These are phyloP conservation scores for Citrullus amarus DNA, from an alignment of 306 rosid genomes.

Conservation along the genomic window DNA sequence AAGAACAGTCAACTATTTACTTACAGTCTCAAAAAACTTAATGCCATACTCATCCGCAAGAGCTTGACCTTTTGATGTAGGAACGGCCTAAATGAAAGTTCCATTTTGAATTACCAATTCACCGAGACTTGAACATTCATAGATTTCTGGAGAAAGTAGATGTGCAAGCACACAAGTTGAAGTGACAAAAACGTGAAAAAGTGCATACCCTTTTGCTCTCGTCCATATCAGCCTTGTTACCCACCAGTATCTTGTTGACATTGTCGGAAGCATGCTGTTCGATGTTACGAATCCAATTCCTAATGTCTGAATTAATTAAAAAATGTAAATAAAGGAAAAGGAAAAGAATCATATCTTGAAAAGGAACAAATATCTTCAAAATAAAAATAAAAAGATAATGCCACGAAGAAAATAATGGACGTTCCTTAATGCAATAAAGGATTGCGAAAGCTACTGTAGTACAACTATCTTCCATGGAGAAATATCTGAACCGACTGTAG, in stretches of 20 bases:
- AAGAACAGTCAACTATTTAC: constrained; percentile 19
- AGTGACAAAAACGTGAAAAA: not conserved
- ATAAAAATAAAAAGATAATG: not conserved
- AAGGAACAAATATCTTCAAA: not conserved
- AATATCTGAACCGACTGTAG: not conserved
- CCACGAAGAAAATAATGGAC: not conserved
- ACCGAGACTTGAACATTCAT: constrained; percentile 7
- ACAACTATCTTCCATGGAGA: not conserved
- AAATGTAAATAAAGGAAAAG: not conserved
- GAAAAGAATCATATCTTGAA: not conserved
- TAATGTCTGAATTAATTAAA: constrained; percentile 38
- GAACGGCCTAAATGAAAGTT: constrained; percentile 56
- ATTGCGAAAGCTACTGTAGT: not conserved
- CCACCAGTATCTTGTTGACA: constrained; percentile 72
- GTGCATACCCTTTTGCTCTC: constrained; percentile 64
- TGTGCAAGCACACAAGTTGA: not conserved
- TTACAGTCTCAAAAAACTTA: constrained; percentile 88
- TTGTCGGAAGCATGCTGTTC: constrained; percentile 79
- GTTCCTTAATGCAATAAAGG: not conserved
- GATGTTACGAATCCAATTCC: constrained; percentile 81
- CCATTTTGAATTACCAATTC: not conserved
- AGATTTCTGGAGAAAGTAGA: not conserved
- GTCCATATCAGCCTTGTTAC: constrained; percentile 86
- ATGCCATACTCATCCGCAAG: constrained; percentile 89
- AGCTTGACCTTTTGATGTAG: constrained; percentile 87